Evolutionary conservation across 1,284 basidiomycete species (phyloP), one percentile per base, ranked within the genome.

Genomic region (Trichosporon sp.): DNA sequence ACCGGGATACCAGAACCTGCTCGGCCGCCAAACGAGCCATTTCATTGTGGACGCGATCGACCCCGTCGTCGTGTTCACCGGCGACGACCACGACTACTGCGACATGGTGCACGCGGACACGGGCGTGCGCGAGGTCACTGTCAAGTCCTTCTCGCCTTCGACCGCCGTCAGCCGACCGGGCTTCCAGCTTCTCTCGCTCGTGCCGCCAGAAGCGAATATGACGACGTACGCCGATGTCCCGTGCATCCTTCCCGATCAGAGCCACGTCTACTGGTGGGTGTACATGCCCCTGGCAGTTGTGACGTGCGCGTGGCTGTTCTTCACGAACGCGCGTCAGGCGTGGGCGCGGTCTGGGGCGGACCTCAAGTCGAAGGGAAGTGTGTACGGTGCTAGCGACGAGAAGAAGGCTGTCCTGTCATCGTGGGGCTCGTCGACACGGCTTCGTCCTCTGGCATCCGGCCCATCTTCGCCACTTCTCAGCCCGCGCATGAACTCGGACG

Each of bases 71-170:
- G 86, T 95, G 4, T 68, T 61, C 77, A 93, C 92, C 76, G 94
- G 91, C 10, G 93, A 96, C 80, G 92, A 96, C 82, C 91, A 92
- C 75, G 93, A 96, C 79, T 93, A 93, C 74, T 96, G 93, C 81
- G 91, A 93, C 76, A 88, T 91, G 74, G 85, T 84, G 70, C 91
- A 93, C 79, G 79, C 84, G 2, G 76, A 75, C 48, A 48, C 59
- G 21, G 80, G 79, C n/a, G 84, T 89, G 56, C 86, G 86, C 69
- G 91, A 92, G 81, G 86, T 94, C n/a, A 92, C 92, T 0, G 86
- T 95, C 77, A 94, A 93, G 81, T 91, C 92, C 0, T 88, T 95
- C 75, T 93, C 92, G 1, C 92, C 92, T 80, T 90, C 89, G 2
- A 89, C 90, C 84, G 91, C 90, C 43, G 89, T 97, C 46, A 86